phyloP scores from a whole-genome alignment of 2,329 filamentous ascomycete genomes.

The Triangularia verruculosa region DNA sequence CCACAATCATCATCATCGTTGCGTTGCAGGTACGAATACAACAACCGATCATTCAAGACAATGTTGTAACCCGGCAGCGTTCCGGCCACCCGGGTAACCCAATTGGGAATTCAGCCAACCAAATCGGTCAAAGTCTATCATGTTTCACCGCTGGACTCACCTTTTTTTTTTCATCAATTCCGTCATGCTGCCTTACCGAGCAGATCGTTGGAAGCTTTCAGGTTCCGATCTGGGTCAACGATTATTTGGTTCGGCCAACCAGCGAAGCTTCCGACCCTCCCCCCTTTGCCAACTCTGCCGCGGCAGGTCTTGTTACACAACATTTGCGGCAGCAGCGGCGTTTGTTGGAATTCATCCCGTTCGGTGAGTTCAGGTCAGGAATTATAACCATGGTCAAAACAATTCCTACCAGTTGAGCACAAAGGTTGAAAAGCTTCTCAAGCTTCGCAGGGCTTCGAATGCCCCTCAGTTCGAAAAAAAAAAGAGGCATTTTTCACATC shows the following conservation, averaged over 20 bases:
- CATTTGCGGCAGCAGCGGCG: not conserved
- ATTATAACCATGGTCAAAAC: not conserved
- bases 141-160: not conserved
- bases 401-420: not conserved
- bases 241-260: not conserved
- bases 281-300: not conserved
- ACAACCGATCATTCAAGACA: not conserved
- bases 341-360: not conserved
- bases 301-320: not conserved
- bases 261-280: not conserved
- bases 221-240: not conserved
- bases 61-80: not conserved
- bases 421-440: not conserved
- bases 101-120: not conserved
- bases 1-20: not conserved
- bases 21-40: not conserved
- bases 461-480: not conserved
- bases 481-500: slow-evolving; percentile 20
- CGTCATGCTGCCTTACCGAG: not conserved
- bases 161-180: not conserved
- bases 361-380: not conserved
- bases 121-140: not conserved
- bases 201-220: not conserved
- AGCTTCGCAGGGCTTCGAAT: not conserved
- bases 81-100: not conserved